phyloP scores from a whole-genome alignment of 768 basidiomycete species.

The Dacryopinax primogenitus region DNA sequence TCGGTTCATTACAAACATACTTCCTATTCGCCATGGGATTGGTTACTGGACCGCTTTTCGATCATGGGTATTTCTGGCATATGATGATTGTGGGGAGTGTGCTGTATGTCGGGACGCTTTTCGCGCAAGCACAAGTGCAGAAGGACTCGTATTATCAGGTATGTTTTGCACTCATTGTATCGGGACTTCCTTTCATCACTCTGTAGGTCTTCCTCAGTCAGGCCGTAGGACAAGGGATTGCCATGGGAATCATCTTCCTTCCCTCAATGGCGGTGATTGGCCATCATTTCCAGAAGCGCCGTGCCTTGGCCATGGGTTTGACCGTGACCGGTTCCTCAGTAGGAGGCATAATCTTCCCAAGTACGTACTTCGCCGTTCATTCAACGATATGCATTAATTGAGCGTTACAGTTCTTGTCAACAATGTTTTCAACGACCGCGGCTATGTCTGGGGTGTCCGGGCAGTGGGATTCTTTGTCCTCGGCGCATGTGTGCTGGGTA shows the following conservation, averaged over 20 bases:
- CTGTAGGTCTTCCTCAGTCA: slow-evolving; percentile 40
- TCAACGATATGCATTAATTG: slow-evolving; percentile 20
- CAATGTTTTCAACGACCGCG: slow-evolving; percentile 10
- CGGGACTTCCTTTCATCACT: neutral
- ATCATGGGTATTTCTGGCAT: slow-evolving; percentile 39
- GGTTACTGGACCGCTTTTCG: slow-evolving; percentile 38
- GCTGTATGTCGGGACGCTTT: slow-evolving; percentile 34
- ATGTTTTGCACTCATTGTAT: neutral
- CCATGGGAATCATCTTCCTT: slow-evolving; percentile 37
- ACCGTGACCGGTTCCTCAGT: slow-evolving; percentile 43
- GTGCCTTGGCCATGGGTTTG: slow-evolving; percentile 42
- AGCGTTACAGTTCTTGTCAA: neutral
- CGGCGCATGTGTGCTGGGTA: slow-evolving; percentile 19
- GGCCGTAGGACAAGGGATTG: slow-evolving; percentile 39
- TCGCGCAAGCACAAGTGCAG: slow-evolving; percentile 37
- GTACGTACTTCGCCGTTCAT: slow-evolving; percentile 24
- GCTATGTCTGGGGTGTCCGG: slow-evolving; percentile 25
- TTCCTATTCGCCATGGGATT: slow-evolving; percentile 36
- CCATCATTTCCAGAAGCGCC: slow-evolving; percentile 40
- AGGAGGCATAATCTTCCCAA: slow-evolving; percentile 49
- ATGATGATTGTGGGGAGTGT: slow-evolving; percentile 36
- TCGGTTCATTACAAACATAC: slow-evolving; percentile 41
- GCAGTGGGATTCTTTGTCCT: slow-evolving; percentile 22
- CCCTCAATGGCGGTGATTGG: slow-evolving; percentile 38
- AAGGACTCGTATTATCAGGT: slow-evolving; percentile 36